phyloP scores from a whole-genome alignment of 257 asterid genomes.

The Solanum dulcamara region DNA sequence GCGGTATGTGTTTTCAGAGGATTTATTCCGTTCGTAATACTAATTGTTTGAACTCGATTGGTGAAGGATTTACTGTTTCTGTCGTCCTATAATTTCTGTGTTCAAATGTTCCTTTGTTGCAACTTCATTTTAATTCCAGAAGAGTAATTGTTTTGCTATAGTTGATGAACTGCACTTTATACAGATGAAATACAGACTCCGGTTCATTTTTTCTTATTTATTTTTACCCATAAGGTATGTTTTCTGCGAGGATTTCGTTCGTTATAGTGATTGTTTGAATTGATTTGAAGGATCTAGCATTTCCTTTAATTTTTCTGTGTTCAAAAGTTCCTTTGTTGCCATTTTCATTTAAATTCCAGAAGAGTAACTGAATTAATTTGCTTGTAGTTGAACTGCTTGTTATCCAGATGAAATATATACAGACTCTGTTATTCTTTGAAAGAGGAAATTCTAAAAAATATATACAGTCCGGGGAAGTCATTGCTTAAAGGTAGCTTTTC shows the following conservation, averaged over 20 bases:
- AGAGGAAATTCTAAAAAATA: not conserved
- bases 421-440: not conserved
- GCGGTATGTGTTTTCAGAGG: not conserved
- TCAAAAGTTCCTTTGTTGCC: not conserved
- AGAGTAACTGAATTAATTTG: not conserved
- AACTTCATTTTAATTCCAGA: not conserved
- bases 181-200: too few relatives aligned
- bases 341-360: not conserved
- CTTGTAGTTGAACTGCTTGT: not conserved
- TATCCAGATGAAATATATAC: not conserved
- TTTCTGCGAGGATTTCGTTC: too few relatives aligned
- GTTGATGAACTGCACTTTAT: too few relatives aligned
- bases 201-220: too few relatives aligned
- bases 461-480: not conserved
- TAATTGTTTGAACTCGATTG: not conserved
- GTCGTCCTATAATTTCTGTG: not conserved
- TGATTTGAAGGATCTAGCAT: not conserved
- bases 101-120: not conserved
- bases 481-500: not conserved
- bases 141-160: not conserved
- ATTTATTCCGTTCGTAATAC: not conserved
- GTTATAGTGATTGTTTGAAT: not conserved
- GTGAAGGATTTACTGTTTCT: not conserved
- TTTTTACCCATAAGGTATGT: too few relatives aligned
- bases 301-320: not conserved